These are phyloP conservation scores for Shiraia bambusicola DNA, from an alignment of 2,329 filamentous ascomycete species.

Conservation along the genomic window DNA sequence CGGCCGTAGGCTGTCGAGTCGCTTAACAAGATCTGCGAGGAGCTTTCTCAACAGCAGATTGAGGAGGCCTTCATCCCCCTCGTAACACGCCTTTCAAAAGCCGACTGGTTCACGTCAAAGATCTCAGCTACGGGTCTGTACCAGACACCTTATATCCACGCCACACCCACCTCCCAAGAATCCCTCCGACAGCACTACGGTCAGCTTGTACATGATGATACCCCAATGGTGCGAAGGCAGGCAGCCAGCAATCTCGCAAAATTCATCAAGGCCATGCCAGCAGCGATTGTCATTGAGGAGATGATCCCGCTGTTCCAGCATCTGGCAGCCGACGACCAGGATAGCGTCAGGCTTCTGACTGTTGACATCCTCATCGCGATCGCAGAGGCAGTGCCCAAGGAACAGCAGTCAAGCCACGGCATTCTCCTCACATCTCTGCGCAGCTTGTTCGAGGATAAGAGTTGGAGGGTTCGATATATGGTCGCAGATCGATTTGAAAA, in stretches of 20 bases:
- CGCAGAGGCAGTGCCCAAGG: slow-evolving; percentile 94
- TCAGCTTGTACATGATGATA: slow-evolving; percentile 94
- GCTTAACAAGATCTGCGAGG: slow-evolving; percentile 96
- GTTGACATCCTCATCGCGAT: slow-evolving; percentile 96
- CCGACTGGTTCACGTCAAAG: slow-evolving; percentile 99
- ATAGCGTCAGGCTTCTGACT: slow-evolving; percentile 92
- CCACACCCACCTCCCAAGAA: slow-evolving; percentile 83
- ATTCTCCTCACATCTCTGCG: slow-evolving; percentile 87
- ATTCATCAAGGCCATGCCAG: slow-evolving; percentile 96
- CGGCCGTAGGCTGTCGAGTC: slow-evolving; percentile 84
- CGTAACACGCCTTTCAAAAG: slow-evolving; percentile 93
- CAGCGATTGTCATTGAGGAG: slow-evolving; percentile 89
- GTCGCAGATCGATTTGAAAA: slow-evolving; percentile 98
- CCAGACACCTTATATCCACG: slow-evolving; percentile 89
- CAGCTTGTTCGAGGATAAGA: slow-evolving; percentile 97
- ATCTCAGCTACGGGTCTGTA: slow-evolving; percentile 96
- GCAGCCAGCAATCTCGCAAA: slow-evolving; percentile 95
- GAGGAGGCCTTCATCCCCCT: slow-evolving; percentile 98
- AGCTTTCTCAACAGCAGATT: slow-evolving; percentile 87
- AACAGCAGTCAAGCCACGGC: slow-evolving; percentile 94
- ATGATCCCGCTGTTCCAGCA: slow-evolving; percentile 99
- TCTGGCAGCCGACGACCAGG: slow-evolving; percentile 93
- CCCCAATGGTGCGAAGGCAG: slow-evolving; percentile 97
- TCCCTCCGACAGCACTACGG: slow-evolving; percentile 89
- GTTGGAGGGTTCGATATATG: slow-evolving; percentile 99